Conservation (phyloP, 805 yeast genomes). For the Candida khao-thaluensis region DNA sequence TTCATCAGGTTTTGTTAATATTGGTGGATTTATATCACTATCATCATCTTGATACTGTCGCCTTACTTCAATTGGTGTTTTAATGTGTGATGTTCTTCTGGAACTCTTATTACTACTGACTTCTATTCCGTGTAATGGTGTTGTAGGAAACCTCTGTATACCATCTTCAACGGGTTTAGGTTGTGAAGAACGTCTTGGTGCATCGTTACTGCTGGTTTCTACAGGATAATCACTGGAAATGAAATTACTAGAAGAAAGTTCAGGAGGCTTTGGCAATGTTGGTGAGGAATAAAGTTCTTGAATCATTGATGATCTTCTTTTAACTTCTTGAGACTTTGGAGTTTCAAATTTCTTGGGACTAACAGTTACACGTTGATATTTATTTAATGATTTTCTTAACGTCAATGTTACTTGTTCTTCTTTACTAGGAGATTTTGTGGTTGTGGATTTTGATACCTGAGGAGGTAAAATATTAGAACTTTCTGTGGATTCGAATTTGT, state of each 20-base stretch:
- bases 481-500: constrained; percentile 23
- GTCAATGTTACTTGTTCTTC: constrained; percentile 20
- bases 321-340: constrained; percentile 12
- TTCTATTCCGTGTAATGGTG: constrained; percentile 35
- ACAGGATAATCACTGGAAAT: constrained; percentile 6
- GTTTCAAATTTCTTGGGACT: constrained; percentile 29
- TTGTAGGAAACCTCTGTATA: constrained; percentile 47
- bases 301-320: constrained; percentile 32
- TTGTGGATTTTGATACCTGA: constrained; percentile 15
- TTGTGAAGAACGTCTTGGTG: constrained; percentile 23
- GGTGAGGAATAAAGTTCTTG: constrained; percentile 42
- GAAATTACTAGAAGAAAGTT: constrained; percentile 13
- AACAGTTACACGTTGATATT: constrained; percentile 28
- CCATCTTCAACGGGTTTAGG: constrained; percentile 15
- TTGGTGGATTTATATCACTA: constrained; percentile 31
- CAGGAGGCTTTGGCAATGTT: constrained; percentile 44
- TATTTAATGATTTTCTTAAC: constrained; percentile 30
- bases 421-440: constrained; percentile 2
- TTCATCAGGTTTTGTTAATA: constrained; percentile 11
- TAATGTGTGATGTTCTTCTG: constrained; percentile 17
- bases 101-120: constrained; percentile 13
- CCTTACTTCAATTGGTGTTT: constrained; percentile 26
- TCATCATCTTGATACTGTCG: constrained; percentile 25
- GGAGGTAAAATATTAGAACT: constrained; percentile 25
- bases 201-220: constrained; percentile 3